Percentiles rank a stretch among this genome's conserved stretches.
Conservation (phyloP, 768 basidiomycete genomes). For the Suillus lakei region DNA sequence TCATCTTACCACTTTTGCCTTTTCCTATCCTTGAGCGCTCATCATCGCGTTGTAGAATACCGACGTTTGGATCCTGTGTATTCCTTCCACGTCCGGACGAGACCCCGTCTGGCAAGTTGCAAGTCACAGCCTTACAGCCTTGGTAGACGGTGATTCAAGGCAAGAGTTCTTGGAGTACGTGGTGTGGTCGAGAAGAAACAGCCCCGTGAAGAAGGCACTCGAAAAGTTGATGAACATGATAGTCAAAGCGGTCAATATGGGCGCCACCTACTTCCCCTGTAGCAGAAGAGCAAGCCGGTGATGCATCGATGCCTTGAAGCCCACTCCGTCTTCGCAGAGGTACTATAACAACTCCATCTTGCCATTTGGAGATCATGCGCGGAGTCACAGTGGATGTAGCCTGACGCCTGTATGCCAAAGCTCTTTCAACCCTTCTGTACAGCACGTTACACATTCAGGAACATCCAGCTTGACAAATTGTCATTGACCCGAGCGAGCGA, state of each 20-base stretch:
- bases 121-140: slow-evolving; percentile 15
- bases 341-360: slow-evolving; percentile 11
- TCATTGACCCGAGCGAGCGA: no score
- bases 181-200: slow-evolving; percentile 26
- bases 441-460: no score
- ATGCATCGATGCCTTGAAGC: slow-evolving; percentile 7
- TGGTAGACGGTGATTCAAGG: slow-evolving; percentile 34
- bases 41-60: slow-evolving; percentile 60
- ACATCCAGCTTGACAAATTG: no score
- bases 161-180: slow-evolving; percentile 33
- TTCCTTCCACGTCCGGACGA: slow-evolving; percentile 32
- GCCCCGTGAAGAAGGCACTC: slow-evolving; percentile 15
- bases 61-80: slow-evolving; percentile 61
- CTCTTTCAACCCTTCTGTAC: no score
- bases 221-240: slow-evolving; percentile 4
- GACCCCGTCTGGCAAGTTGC: slow-evolving; percentile 18
- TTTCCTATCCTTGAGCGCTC: slow-evolving; percentile 45
- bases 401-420: no score
- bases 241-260: slow-evolving; percentile 11
- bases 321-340: slow-evolving; percentile 15
- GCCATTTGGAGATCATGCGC: no score
- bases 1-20: slow-evolving; percentile 19
- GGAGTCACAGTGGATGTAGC: no score
- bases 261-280: slow-evolving; percentile 17
- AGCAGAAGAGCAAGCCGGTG: slow-evolving; percentile 15